These are phyloP conservation scores for Blastomyces percursus DNA, from an alignment of 2,329 filamentous ascomycete genomes.

Conservation along the genomic window DNA sequence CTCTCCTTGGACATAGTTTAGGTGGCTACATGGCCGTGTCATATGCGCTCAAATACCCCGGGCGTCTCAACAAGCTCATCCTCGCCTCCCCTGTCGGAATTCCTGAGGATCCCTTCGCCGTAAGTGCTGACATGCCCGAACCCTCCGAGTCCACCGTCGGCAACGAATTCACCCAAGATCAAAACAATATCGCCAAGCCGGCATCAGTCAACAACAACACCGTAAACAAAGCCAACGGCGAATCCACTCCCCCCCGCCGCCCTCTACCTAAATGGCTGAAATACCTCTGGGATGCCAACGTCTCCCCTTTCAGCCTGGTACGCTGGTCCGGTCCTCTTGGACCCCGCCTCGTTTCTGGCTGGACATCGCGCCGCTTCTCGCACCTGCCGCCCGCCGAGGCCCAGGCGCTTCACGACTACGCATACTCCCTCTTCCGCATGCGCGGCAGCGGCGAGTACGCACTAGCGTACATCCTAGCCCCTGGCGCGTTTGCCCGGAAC, in stretches of 20 bases:
- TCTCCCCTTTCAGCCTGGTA: constrained; percentile 86
- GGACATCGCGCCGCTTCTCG: constrained; percentile 86
- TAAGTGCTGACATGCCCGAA: constrained; percentile 68
- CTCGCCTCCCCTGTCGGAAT: constrained; percentile 90
- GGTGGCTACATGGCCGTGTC: constrained; percentile 92
- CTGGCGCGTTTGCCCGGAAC: constrained; percentile 79
- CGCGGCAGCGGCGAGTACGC: constrained; percentile 90
- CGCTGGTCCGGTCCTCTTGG: constrained; percentile 81
- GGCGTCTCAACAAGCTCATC: constrained; percentile 88
- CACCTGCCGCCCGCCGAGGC: constrained; percentile 73
- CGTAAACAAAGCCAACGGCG: constrained; percentile 13
- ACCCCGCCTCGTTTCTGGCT: constrained; percentile 83
- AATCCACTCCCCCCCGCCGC: constrained; percentile 41
- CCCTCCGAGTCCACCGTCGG: constrained; percentile 60
- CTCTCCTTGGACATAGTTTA: constrained; percentile 81
- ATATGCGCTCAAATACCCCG: constrained; percentile 93
- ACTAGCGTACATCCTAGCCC: constrained; percentile 81
- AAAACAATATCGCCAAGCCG: constrained; percentile 35
- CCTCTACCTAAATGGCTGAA: constrained; percentile 75
- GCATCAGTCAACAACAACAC: constrained; percentile 36
- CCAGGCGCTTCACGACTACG: constrained; percentile 79
- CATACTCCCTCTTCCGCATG: constrained; percentile 88
- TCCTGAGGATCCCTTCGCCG: constrained; percentile 85
- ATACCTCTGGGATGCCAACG: constrained; percentile 94
- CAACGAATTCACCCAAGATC: constrained; percentile 70